Conservation (phyloP, 1,284 basidiomycete genomes). For the Malassezia sp. region DNA sequence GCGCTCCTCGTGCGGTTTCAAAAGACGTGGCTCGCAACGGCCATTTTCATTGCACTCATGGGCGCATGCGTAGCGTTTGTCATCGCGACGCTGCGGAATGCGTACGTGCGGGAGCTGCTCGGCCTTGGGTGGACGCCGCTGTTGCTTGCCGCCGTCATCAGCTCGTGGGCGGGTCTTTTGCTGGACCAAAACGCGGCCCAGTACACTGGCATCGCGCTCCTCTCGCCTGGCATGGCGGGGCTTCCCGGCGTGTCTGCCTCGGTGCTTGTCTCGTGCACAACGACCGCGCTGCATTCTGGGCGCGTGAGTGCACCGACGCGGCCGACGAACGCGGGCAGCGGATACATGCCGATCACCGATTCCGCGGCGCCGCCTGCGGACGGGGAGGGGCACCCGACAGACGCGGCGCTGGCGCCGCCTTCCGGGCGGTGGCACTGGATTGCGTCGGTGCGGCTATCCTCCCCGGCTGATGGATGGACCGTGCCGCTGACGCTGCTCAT, state of each 20-base stretch:
- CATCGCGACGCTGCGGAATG: conserved; percentile 55
- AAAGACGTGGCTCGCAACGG: conserved; percentile 47
- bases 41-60: conserved; percentile 57
- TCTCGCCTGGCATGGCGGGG: conserved; percentile 79
- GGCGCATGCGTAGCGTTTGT: conserved; percentile 55
- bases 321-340: not conserved
- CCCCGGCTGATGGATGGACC: conserved; percentile 35
- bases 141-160: conserved; percentile 82
- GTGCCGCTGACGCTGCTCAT: conserved; percentile 29
- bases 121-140: conserved; percentile 79
- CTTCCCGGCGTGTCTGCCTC: conserved; percentile 63
- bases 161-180: conserved; percentile 77
- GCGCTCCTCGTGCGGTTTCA: conserved; percentile 43
- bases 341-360: conserved; percentile 7
- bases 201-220: conserved; percentile 74
- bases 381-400: not conserved
- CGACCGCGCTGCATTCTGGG: conserved; percentile 63
- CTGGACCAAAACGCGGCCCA: conserved; percentile 75
- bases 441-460: conserved; percentile 4
- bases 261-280: conserved; percentile 79
- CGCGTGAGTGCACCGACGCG: conserved; percentile 14
- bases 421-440: not conserved
- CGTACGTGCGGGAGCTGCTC: conserved; percentile 60
- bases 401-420: not conserved
- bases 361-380: too few species aligned